Percentiles rank a stretch among this genome's conserved stretches.
phyloP scores from a whole-genome alignment of 371 early-diverging fungal species.

The Mortierella sp. region DNA sequence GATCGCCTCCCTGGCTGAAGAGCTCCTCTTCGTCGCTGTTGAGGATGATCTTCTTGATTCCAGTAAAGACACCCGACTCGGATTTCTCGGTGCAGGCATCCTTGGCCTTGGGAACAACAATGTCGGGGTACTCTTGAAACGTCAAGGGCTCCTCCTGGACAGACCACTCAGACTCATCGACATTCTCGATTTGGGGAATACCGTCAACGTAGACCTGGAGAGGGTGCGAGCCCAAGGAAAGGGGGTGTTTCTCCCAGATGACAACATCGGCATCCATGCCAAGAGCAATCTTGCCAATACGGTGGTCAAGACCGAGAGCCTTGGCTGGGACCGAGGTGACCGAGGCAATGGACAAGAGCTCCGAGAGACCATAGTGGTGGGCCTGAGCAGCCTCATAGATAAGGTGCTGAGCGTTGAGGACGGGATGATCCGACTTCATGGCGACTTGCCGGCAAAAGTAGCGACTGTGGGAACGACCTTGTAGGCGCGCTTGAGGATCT shows the following conservation, averaged over 20 bases:
- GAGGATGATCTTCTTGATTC: constrained; percentile 49
- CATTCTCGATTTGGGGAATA: constrained; percentile 60
- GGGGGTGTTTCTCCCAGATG: constrained; percentile 79
- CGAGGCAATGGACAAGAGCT: constrained; percentile 72
- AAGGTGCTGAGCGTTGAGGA: constrained; percentile 81
- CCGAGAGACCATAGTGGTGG: constrained; percentile 81
- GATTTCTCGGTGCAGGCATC: constrained; percentile 45
- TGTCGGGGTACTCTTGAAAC: constrained; percentile 32
- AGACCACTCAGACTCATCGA: constrained; percentile 29
- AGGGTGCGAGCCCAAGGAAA: constrained; percentile 84
- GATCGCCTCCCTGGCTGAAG: constrained; percentile 23
- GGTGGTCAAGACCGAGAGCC: constrained; percentile 76
- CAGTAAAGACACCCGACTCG: constrained; percentile 54
- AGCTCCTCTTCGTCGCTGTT: constrained; percentile 30
- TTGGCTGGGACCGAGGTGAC: constrained; percentile 84
- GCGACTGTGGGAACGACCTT: constrained; percentile 76
- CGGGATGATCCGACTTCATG: constrained; percentile 88
- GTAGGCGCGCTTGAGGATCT: constrained; percentile 71
- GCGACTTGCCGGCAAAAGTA: constrained; percentile 82
- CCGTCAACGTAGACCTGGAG: constrained; percentile 86
- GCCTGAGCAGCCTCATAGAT: constrained; percentile 85
- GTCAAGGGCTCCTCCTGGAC: constrained; percentile 25
- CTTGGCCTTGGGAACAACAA: constrained; percentile 30
- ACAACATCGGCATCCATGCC: constrained; percentile 91
- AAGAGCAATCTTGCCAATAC: constrained; percentile 76